phyloP scores from a whole-genome alignment of 108 stramenopile species.

The Cyclotella sp. region DNA sequence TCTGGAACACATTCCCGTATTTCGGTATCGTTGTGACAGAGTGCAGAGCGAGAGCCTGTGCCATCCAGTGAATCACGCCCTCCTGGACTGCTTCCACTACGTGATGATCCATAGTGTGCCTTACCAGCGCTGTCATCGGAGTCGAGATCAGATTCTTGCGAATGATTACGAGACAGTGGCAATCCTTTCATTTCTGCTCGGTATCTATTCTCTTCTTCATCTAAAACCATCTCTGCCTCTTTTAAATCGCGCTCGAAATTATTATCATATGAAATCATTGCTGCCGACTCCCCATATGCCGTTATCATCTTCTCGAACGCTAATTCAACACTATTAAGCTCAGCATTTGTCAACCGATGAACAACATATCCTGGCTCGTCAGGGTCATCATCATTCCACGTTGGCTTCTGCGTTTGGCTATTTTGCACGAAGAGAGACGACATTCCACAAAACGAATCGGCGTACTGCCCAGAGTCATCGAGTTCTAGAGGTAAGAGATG shows the following conservation, averaged over 20 bases:
- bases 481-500: constrained; percentile 72
- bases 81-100: background rate
- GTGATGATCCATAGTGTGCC: constrained; percentile 24
- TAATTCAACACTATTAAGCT: constrained; percentile 70
- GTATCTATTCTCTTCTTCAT: constrained; percentile 51
- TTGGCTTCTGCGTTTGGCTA: constrained; percentile 30
- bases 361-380: constrained; percentile 84
- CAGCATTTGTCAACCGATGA: constrained; percentile 63
- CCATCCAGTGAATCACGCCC: constrained; percentile 2
- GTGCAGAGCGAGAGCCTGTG: background rate
- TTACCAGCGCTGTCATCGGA: constrained; percentile 33
- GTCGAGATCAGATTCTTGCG: constrained; percentile 18
- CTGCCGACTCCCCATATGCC: constrained; percentile 48
- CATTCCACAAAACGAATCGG: constrained; percentile 17
- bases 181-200: constrained; percentile 21
- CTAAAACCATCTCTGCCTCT: constrained; percentile 74
- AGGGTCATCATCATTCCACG: constrained; percentile 80
- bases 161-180: constrained; percentile 1
- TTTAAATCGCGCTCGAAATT: constrained; percentile 78
- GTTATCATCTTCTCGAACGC: constrained; percentile 75
- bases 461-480: constrained; percentile 31
- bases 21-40: constrained; percentile 22
- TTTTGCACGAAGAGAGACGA: constrained; percentile 20
- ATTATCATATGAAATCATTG: constrained; percentile 26
- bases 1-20: constrained; percentile 48